Percentiles rank a stretch among this genome's conserved stretches.
These are phyloP conservation scores for Secale cereale DNA, from an alignment of 176 grass and related monocot genomes.

Conservation along the genomic window DNA sequence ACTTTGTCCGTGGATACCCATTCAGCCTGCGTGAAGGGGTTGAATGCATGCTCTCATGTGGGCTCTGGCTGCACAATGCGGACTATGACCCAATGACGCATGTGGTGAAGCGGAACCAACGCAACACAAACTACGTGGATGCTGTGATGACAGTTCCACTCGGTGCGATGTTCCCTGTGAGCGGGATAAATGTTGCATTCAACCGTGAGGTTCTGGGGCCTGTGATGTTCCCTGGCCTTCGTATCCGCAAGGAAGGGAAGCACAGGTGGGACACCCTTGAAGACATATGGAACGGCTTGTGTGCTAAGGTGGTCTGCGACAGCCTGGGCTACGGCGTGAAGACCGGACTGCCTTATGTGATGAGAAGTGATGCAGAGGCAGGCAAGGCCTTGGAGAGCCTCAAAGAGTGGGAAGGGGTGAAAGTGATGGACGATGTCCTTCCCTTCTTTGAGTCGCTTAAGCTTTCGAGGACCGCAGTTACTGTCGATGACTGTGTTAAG, in stretches of 20 bases:
- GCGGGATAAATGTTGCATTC: constrained; percentile 94
- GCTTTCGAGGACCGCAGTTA: constrained; percentile 38
- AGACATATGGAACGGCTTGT: constrained; percentile 84
- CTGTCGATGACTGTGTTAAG: constrained; percentile 66
- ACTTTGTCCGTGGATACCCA: constrained; percentile 97
- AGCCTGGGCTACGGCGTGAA: constrained; percentile 67
- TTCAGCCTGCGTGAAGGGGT: constrained; percentile 83
- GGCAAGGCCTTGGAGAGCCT: constrained; percentile 70
- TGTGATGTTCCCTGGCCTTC: constrained; percentile 68
- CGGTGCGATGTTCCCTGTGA: constrained; percentile 66
- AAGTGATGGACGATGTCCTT: constrained; percentile 75
- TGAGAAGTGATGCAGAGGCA: constrained; percentile 57
- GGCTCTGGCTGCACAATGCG: constrained; percentile 79
- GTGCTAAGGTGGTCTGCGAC: constrained; percentile 76
- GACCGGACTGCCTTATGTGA: constrained; percentile 90
- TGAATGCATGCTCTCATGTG: constrained; percentile 79
- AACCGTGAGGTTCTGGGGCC: constrained; percentile 77
- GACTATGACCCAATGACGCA: constrained; percentile 94
- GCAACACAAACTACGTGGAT: constrained; percentile 78
- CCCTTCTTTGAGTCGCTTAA: constrained; percentile 69
- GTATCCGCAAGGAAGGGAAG: constrained; percentile 68
- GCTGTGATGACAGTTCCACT: constrained; percentile 90
- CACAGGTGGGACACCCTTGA: constrained; percentile 86
- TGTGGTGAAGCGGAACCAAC: constrained; percentile 74
- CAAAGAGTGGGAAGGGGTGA: constrained; percentile 83